Conservation (phyloP, 768 basidiomycete genomes). For the Scleroderma bovista region DNA sequence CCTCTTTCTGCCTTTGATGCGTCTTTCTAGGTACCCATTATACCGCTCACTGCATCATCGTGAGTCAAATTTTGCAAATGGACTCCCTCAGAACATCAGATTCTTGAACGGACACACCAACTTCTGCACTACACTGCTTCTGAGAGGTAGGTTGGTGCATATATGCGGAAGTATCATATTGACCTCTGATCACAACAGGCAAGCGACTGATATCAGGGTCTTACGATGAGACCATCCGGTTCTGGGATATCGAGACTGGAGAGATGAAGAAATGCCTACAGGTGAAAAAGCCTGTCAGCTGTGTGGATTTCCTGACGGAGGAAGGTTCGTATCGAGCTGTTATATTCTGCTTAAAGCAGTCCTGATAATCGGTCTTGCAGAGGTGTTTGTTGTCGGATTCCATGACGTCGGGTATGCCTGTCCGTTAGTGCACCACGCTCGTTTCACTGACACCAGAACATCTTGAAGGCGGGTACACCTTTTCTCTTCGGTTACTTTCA, state of each 20-base stretch:
- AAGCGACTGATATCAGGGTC: constrained; percentile 84
- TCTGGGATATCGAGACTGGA: constrained; percentile 78
- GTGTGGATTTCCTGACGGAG: constrained; percentile 79
- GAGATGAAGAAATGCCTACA: constrained; percentile 69
- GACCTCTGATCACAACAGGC: constrained; percentile 29
- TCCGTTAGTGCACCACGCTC: neutral
- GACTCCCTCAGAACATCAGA: constrained; percentile 66
- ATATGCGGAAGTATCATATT: neutral
- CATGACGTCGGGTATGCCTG: constrained; percentile 77
- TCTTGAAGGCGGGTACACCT: constrained; percentile 72
- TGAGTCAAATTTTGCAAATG: constrained; percentile 77
- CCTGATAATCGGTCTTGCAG: constrained; percentile 30
- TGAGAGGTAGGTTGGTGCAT: constrained; percentile 40
- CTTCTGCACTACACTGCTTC: constrained; percentile 77
- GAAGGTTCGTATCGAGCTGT: constrained; percentile 45
- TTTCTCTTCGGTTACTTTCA: constrained; percentile 81
- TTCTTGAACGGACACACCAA: constrained; percentile 83
- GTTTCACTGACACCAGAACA: neutral
- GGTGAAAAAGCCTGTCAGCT: constrained; percentile 88
- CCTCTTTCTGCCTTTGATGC: neutral
- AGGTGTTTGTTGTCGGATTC: constrained; percentile 90
- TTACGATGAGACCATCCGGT: constrained; percentile 88
- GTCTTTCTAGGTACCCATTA: constrained; percentile 46
- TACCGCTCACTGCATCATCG: constrained; percentile 81
- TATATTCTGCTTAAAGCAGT: neutral